Percentiles rank a stretch among this genome's conserved stretches.
These are phyloP conservation scores for Strigomonas culicis DNA, from an alignment of 208 protist species.

Conservation along the genomic window DNA sequence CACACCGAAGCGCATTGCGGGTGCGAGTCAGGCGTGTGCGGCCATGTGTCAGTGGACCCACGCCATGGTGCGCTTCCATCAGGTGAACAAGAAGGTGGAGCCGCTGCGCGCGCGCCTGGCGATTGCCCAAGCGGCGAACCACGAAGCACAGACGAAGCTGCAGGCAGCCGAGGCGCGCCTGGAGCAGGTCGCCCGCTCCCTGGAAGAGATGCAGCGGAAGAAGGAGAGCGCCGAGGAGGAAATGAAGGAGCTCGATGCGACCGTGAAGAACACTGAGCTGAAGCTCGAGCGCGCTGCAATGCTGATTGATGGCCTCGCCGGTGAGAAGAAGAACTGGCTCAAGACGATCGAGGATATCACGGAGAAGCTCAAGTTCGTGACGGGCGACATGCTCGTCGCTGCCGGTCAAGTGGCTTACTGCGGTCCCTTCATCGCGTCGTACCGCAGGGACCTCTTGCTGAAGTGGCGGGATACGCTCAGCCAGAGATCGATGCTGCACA, in stretches of 20 bases:
- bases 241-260: constrained; percentile 92
- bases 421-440: constrained; percentile 94
- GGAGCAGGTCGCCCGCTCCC: constrained; percentile 87
- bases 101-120: constrained; percentile 90
- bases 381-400: constrained; percentile 97
- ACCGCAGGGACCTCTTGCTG: constrained; percentile 82
- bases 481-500: constrained; percentile 75
- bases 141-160: constrained; percentile 89
- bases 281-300: constrained; percentile 95
- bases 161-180: constrained; percentile 87
- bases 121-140: constrained; percentile 92
- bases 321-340: constrained; percentile 95
- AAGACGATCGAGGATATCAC: constrained; percentile 89
- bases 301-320: constrained; percentile 95
- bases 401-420: constrained; percentile 96
- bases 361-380: constrained; percentile 76
- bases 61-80: constrained; percentile 97
- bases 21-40: constrained; percentile 95
- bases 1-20: constrained; percentile 92
- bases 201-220: constrained; percentile 91
- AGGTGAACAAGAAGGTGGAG: constrained; percentile 94
- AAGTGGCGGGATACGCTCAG: constrained; percentile 85
- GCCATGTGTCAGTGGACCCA: constrained; percentile 98
- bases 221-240: constrained; percentile 91
- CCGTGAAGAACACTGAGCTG: constrained; percentile 93